Conservation (phyloP, 192 early-diverging fungal species). For the Pilobolus umbonatus region DNA sequence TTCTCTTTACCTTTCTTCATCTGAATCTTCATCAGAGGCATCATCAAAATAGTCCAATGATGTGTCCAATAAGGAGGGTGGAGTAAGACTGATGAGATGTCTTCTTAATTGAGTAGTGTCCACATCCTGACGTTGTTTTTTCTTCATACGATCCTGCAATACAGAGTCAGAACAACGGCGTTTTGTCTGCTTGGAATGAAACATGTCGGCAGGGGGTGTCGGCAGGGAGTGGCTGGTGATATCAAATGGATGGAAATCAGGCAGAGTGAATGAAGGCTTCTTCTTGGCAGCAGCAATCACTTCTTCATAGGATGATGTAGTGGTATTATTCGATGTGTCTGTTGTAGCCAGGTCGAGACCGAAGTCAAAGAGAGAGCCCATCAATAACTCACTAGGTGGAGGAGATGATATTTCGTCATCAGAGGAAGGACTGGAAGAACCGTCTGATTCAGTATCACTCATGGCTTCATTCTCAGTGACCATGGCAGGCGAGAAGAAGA, state of each 20-base stretch:
- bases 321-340: not conserved
- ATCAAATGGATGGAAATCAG: not conserved
- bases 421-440: slow-evolving; percentile 1
- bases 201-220: not conserved
- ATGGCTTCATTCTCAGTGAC: not conserved
- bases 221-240: not conserved
- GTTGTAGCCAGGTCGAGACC: slow-evolving; percentile 15
- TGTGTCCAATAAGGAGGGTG: slow-evolving; percentile 8
- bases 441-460: slow-evolving; percentile 1
- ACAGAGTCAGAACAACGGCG: slow-evolving; percentile 11
- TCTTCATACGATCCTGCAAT: slow-evolving; percentile 7
- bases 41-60: slow-evolving; percentile 8
- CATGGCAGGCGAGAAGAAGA: slow-evolving; percentile 31
- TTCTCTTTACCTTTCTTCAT: slow-evolving; percentile 20
- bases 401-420: slow-evolving; percentile 4
- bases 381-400: slow-evolving; percentile 19
- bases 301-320: slow-evolving; percentile 9
- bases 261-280: slow-evolving; percentile 6
- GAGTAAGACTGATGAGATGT: not conserved
- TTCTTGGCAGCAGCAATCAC: slow-evolving; percentile 11
- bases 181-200: not conserved
- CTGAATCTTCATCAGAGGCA: slow-evolving; percentile 22
- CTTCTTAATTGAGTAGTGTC: not conserved
- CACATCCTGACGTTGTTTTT: slow-evolving; percentile 1
- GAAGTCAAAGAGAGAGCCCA: slow-evolving; percentile 18